Base-by-base conservation (phyloP, 768 basidiomycete species). In the Podaxis sp. region DNA sequence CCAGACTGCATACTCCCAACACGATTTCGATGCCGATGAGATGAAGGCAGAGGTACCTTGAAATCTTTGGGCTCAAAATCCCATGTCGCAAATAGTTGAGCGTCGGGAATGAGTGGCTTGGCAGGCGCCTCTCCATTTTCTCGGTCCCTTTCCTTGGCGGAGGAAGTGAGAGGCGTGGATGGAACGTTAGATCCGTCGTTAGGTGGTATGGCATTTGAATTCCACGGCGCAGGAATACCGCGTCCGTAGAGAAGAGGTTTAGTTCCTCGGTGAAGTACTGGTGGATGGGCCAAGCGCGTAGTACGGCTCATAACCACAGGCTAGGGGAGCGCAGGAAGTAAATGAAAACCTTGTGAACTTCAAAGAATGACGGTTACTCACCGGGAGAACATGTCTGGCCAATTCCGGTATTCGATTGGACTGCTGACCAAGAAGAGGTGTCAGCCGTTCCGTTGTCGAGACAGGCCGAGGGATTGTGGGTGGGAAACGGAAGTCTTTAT, bases 381-480 rank as follows among this genome's bases (percentile, higher is more conserved):
- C 90, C 38, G 89, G 84, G 54, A 93, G 83, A 10, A 89, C 82
- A 64, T 81, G 78, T 26, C 87, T 79, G 8, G 90, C 84, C 51
- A 93, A 76, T 56, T 87, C 84, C 6, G 89, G 89, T 51, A 92
- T 78, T 59, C 88, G 77, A 12, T 87, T 87, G 1, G 77, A 76
- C 65, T 90, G 88, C 58, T 87, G 82, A 59, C 84, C 85, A 22
- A 87, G 78, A 26, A 87, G 79, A 1, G 90, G 88, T 2, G 87
- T 80, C 28, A 94, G 75, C 50, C 84, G 81, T 62, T 83, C 83
- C 5, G 67, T 73, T 1, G 75, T 72, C 17, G 78, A 74, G 11
- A 84, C 79, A 28, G 80, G 76, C 40, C 79, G 76, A n/a, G 79
- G 75, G 60, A 74, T 76, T 17, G 80, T 77, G 15, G 73, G 71